Percentiles rank a stretch among this genome's conserved stretches.
phyloP scores from a whole-genome alignment of 441 rosid genomes.

The Erodium trifolium region DNA sequence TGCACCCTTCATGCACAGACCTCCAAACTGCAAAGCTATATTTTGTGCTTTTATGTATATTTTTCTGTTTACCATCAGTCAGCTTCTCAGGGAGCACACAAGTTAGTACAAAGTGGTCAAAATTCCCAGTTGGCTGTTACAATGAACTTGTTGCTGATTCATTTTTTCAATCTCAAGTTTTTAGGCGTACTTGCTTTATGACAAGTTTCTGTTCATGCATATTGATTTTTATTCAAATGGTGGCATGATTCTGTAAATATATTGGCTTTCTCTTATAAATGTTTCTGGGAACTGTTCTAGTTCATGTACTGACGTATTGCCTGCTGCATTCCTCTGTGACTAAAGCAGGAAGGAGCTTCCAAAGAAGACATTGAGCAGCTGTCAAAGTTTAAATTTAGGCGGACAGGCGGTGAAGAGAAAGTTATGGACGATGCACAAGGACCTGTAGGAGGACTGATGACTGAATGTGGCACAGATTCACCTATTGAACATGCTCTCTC shows the following conservation, averaged over 20 bases:
- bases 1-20: background rate
- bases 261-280: background rate
- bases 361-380: constrained; percentile 84
- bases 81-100: background rate
- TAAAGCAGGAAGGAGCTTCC: constrained; percentile 84
- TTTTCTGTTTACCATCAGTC: background rate
- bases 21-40: background rate
- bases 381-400: constrained; percentile 62
- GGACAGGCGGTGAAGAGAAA: constrained; percentile 33
- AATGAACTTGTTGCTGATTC: constrained; percentile 1
- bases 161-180: background rate
- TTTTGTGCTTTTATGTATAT: background rate
- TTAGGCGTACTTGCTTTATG: background rate
- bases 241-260: background rate
- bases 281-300: background rate
- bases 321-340: background rate
- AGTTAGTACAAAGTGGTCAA: background rate
- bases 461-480: constrained; percentile 67
- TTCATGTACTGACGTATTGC: background rate
- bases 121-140: background rate
- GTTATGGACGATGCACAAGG: constrained; percentile 38
- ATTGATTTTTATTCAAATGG: constrained; percentile 2
- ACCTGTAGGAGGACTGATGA: constrained; percentile 56
- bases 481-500: constrained; percentile 61
- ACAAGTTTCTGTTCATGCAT: background rate